These are phyloP conservation scores for Diacronema lutheri DNA, from an alignment of 78 protist species.

Conservation along the genomic window DNA sequence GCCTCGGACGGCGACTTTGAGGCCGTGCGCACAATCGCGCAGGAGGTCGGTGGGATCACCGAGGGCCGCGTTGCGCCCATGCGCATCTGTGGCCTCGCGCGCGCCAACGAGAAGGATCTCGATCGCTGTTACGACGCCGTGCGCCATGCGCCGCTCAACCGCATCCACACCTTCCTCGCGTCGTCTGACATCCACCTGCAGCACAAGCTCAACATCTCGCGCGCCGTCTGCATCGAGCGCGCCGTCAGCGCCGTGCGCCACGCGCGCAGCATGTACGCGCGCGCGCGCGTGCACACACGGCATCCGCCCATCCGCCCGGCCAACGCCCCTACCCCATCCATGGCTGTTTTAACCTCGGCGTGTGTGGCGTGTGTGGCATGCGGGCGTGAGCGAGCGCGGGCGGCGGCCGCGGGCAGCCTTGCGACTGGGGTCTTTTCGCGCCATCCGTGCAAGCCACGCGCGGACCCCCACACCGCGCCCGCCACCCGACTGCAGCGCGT, in stretches of 20 bases:
- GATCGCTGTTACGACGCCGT: conserved; percentile 40
- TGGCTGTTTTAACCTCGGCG: too few relatives aligned
- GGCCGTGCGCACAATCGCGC: neutral
- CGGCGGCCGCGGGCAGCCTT: too few relatives aligned
- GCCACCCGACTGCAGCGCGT: too few relatives aligned
- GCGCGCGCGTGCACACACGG: conserved; percentile 56
- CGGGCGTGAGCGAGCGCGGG: too few relatives aligned
- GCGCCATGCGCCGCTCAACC: conserved; percentile 33
- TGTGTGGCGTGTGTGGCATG: too few relatives aligned
- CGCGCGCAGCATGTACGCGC: conserved; percentile 33
- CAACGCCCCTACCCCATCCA: too few relatives aligned
- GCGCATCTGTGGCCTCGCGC: conserved; percentile 49
- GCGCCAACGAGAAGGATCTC: conserved; percentile 36
- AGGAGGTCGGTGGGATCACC: conserved; percentile 22
- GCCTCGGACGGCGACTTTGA: conserved; percentile 56
- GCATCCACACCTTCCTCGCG: conserved; percentile 61
- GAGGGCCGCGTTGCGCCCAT: conserved; percentile 27
- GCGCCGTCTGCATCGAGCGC: conserved; percentile 35
- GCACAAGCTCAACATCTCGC: conserved; percentile 41
- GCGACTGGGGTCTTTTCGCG: too few relatives aligned
- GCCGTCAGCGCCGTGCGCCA: conserved; percentile 17
- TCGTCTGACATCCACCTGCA: conserved; percentile 52
- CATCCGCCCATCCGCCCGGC: too few relatives aligned
- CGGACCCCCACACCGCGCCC: too few relatives aligned
- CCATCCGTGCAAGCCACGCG: too few relatives aligned